phyloP scores from a whole-genome alignment of 306 rosid genomes.

The Hippophae tibetana region DNA sequence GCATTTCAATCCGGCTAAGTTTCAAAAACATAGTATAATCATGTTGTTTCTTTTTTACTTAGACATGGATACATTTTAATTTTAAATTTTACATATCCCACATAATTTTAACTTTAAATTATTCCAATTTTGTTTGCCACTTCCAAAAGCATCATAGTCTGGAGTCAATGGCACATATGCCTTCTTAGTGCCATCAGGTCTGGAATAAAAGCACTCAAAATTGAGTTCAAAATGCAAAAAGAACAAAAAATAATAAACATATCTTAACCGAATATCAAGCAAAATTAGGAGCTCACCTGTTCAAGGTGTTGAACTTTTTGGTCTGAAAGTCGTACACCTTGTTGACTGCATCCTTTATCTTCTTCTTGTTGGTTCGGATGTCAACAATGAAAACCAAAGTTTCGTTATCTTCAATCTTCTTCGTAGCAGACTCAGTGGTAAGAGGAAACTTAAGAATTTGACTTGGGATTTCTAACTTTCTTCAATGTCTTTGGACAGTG shows the following conservation, averaged over 20 bases:
- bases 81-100: background rate
- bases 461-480: constrained; percentile 59
- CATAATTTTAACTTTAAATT: constrained; percentile 29
- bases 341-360: constrained; percentile 74
- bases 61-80: background rate
- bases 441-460: constrained; percentile 72
- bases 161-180: constrained; percentile 85
- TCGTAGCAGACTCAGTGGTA: constrained; percentile 86
- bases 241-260: background rate
- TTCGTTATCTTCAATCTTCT: constrained; percentile 81
- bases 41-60: too few relatives aligned
- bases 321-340: constrained; percentile 87
- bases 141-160: constrained; percentile 71
- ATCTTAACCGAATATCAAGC: background rate
- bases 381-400: constrained; percentile 83
- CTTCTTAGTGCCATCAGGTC: constrained; percentile 95
- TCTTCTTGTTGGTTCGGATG: constrained; percentile 80
- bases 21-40: too few relatives aligned
- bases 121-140: constrained; percentile 91
- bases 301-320: constrained; percentile 79
- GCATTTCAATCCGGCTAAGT: too few relatives aligned
- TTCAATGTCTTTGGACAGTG: constrained; percentile 61
- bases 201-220: constrained; percentile 21
- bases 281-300: constrained; percentile 39
- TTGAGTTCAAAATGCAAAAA: background rate